Conservation (phyloP, 78 protist species). For the Dictyostelium purpureum region DNA sequence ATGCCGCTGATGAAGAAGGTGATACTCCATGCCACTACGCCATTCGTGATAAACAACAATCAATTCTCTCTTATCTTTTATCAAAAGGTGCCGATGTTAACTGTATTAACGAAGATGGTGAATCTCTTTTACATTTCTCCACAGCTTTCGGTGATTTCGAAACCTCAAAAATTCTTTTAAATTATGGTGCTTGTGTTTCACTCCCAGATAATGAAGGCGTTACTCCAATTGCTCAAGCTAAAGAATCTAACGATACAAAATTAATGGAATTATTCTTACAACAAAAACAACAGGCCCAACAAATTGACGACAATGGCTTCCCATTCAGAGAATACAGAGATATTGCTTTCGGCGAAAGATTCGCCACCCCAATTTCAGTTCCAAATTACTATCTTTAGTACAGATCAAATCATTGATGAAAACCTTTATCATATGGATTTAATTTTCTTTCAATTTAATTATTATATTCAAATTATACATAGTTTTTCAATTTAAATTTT, state of each 20-base stretch:
- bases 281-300: background rate
- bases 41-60: conserved; percentile 6
- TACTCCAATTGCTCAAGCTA: conserved; percentile 61
- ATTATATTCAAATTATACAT: too few species aligned
- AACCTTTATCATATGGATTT: too few species aligned
- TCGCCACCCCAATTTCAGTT: too few species aligned
- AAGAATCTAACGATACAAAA: background rate
- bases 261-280: conserved; percentile 11
- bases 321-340: too few species aligned
- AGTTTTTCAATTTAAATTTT: too few species aligned
- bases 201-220: conserved; percentile 11
- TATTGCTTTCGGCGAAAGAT: too few species aligned
- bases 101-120: conserved; percentile 57
- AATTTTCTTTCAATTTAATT: too few species aligned
- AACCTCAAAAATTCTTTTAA: background rate
- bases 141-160: conserved; percentile 30
- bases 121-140: conserved; percentile 56
- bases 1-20: conserved; percentile 50
- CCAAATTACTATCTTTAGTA: too few species aligned
- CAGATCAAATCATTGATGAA: too few species aligned
- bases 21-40: conserved; percentile 53
- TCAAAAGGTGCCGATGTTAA: conserved; percentile 25
- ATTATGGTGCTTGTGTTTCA: conserved; percentile 11
- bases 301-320: too few species aligned
- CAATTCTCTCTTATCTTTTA: background rate